Base-by-base conservation (phyloP, 2,329 filamentous ascomycete species). In the Penicillium sp. region DNA sequence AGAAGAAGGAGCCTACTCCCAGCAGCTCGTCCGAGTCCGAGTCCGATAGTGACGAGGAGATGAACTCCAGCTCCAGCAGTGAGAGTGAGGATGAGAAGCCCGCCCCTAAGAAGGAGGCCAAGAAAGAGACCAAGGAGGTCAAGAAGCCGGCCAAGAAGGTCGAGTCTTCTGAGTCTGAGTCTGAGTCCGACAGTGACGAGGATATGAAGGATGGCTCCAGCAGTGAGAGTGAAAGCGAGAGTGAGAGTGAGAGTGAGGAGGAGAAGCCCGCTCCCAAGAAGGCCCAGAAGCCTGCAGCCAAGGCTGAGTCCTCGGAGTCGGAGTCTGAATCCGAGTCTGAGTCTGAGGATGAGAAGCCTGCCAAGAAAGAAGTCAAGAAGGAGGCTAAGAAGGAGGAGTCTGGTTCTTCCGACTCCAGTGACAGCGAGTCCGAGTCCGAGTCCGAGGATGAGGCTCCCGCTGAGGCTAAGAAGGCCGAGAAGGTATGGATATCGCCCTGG, bases 1-100 rank as follows among this genome's bases (percentile, higher is more conserved):
- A 68, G 61, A 71, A 71, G 63, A 68, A 68, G 58, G 67, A 62
- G 40, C 62, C 64, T 43, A 64, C 57, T 31, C 57, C 57, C 31
- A 56, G 54, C 49, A 54, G 48, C 44, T 47, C 43, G 38, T 52
- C 50, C 25, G 48, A 50, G 34, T 53, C 50, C 11, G 48, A 53
- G 37, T 63, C 58, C 10, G 63, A 65, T 34, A 62, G 58, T 10
- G 63, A 65, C 14, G 63, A 60, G 43, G 64, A 67, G 47, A 51
- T 64, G 43, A 54, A 44, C 47, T 51, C 53, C 33, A 58, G 57
- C 39, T 58, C 57, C 30, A 57, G 53, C 36, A 42, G 37, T 28
- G 60, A 65, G 50, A 62, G 60, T 21, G 62, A 65, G 41, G 56
- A 55, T 21, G 58, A 64, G 45, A 56, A 59, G 37, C 47, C 47